phyloP scores from a whole-genome alignment of 345 rosid genomes.

The Ceriops zippeliana region DNA sequence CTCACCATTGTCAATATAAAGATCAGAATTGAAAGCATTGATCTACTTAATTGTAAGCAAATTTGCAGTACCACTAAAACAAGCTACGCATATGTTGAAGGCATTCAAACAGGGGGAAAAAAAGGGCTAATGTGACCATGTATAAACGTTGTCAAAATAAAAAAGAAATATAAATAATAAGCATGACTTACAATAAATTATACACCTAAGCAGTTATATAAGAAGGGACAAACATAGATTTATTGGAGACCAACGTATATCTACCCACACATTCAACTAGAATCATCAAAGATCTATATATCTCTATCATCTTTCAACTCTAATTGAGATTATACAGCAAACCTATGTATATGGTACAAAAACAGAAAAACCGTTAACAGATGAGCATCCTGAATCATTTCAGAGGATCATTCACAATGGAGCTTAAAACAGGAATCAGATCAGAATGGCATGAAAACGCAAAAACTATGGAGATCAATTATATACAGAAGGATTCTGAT shows the following conservation, averaged over 20 bases:
- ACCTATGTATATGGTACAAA: constrained; percentile 32
- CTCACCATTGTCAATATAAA: background rate
- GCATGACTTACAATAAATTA: background rate
- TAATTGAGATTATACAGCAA: constrained; percentile 41
- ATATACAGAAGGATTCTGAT: constrained; percentile 6
- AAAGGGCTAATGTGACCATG: background rate
- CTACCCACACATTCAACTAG: constrained; percentile 25
- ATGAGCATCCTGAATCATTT: constrained; percentile 20
- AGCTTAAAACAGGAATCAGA: constrained; percentile 20
- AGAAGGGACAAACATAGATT: constrained; percentile 36
- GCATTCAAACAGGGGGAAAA: background rate
- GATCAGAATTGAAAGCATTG: no score
- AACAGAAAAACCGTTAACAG: constrained; percentile 17
- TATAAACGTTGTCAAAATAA: background rate
- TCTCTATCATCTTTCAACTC: constrained; percentile 27
- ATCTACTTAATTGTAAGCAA: no score
- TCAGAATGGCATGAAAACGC: constrained; percentile 18
- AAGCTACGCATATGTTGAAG: background rate
- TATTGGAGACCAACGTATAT: constrained; percentile 29
- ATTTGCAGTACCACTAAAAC: no score
- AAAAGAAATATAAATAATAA: background rate
- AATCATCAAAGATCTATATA: background rate
- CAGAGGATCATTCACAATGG: constrained; percentile 13
- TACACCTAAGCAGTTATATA: constrained; percentile 26
- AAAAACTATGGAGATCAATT: constrained; percentile 6